Evolutionary conservation across 192 early-diverging fungal species (phyloP).

Genomic region (Spinellus fusiger): DNA sequence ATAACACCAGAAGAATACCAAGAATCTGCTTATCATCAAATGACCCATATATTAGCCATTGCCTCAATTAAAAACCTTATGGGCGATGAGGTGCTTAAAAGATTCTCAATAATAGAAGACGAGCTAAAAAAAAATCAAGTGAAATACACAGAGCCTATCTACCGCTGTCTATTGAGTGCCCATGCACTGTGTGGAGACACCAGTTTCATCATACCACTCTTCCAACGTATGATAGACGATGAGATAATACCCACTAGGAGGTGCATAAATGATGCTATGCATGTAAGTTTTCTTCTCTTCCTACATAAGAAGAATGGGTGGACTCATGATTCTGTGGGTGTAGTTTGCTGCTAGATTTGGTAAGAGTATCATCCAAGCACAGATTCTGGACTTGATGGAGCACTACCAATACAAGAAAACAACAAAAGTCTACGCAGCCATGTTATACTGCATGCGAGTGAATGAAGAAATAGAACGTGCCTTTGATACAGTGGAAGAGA

Average conservation of each 20-base stretch:
- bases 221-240: slow-evolving; percentile 32
- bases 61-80: not conserved
- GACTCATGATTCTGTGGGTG: not conserved
- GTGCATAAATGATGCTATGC: slow-evolving; percentile 25
- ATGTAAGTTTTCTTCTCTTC: slow-evolving; percentile 32
- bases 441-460: slow-evolving; percentile 34
- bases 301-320: not conserved
- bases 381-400: slow-evolving; percentile 8
- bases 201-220: not conserved
- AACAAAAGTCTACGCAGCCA: slow-evolving; percentile 24
- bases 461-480: slow-evolving; percentile 43
- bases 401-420: not conserved
- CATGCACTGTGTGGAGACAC: slow-evolving; percentile 23
- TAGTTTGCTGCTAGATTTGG: not conserved
- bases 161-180: slow-evolving; percentile 25
- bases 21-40: not conserved
- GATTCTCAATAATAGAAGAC: not conserved
- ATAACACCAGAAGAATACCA: no score
- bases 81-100: not conserved
- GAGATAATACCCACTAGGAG: slow-evolving; percentile 13
- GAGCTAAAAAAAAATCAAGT: not conserved
- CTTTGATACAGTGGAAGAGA: slow-evolving; percentile 37
- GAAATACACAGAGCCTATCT: slow-evolving; percentile 27
- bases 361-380: slow-evolving; percentile 10
- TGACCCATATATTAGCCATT: not conserved